Evolutionary conservation across 208 protist species (phyloP).

Genomic region (Leptomonas pyrrhocoris): DNA sequence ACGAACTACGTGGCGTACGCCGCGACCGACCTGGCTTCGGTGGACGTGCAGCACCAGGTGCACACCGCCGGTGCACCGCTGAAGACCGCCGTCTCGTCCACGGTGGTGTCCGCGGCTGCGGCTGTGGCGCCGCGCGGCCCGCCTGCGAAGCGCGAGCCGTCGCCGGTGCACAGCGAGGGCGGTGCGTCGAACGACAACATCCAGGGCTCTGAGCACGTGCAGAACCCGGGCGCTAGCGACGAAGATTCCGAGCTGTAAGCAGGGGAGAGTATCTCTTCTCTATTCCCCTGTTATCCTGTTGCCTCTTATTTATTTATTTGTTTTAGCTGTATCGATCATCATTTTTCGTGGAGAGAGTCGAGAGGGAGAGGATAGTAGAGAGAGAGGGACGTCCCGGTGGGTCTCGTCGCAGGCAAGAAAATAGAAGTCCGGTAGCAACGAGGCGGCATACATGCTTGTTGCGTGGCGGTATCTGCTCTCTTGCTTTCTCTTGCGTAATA

Average conservation of each 20-base stretch:
- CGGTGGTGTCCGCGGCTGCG: slow-evolving; percentile 8
- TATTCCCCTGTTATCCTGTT: too few relatives aligned
- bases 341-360: too few relatives aligned
- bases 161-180: slow-evolving; percentile 4
- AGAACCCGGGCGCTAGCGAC: slow-evolving; percentile 13
- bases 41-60: slow-evolving; percentile 51
- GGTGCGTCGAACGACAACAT: slow-evolving; percentile 7
- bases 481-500: too few relatives aligned
- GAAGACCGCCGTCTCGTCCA: slow-evolving; percentile 12
- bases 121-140: background rate
- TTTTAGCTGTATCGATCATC: background rate
- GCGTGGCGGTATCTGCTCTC: too few relatives aligned
- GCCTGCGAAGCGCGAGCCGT: slow-evolving; percentile 3
- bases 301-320: background rate
- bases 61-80: slow-evolving; percentile 25
- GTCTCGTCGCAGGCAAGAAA: too few relatives aligned
- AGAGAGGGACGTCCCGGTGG: too few relatives aligned
- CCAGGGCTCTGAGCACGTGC: background rate
- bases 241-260: slow-evolving; percentile 19
- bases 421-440: too few relatives aligned
- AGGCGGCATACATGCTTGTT: too few relatives aligned
- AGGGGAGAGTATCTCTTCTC: background rate
- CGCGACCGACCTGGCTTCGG: slow-evolving; percentile 9
- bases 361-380: too few relatives aligned
- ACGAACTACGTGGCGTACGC: slow-evolving; percentile 45